Base-by-base conservation (phyloP, 2,329 filamentous ascomycete species). In the Diplodia mutila region DNA sequence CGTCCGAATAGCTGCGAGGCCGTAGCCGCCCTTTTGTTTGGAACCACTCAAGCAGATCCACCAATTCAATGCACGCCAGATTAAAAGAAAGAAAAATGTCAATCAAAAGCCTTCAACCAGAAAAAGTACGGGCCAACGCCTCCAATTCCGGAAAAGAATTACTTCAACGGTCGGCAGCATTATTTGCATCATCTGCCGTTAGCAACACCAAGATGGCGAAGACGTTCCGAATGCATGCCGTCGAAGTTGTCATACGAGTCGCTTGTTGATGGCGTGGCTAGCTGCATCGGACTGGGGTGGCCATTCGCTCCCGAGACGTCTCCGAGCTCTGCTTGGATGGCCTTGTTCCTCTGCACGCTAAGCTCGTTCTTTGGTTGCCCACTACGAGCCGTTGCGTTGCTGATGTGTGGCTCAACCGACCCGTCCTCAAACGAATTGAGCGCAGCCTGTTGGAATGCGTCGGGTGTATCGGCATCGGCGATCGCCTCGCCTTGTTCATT, bases 231-330 rank as follows among this genome's bases (percentile, higher is more conserved):
- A 59, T 78, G 77, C 72, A 78, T 76, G 37, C 75, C 74, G 16
- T 73, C 72, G 53, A 73, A 78, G 21, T 73, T 71, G 39, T 74
- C 74, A 25, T 69, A 72, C 16, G 74, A 75, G 46, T 76, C 76
- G 52, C 77, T 79, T 12, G 76, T 78, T 4, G 76, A 75, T 16
- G 78, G 82, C 11, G 82, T 84, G 4, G 82, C 82, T 25, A 82
- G 78, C 69, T 84, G 82, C 71, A 76, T 76, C 11, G 80, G 79
- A 65, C 78, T 80, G 23, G 23, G 70, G 67, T 70, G 67, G 29
- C 70, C 68, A 21, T 68, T 77, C 69, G 46, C 67, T 61, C 67
- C 66, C 37, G 66, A 67, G n/a, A 21, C 57, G 37, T 67, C 59
- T 61, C 32, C 65, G 46, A 51, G 53, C 7, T 52, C 54, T 2